Conservation (phyloP, 441 rosid species). For the Arabidopsis lyrata region DNA sequence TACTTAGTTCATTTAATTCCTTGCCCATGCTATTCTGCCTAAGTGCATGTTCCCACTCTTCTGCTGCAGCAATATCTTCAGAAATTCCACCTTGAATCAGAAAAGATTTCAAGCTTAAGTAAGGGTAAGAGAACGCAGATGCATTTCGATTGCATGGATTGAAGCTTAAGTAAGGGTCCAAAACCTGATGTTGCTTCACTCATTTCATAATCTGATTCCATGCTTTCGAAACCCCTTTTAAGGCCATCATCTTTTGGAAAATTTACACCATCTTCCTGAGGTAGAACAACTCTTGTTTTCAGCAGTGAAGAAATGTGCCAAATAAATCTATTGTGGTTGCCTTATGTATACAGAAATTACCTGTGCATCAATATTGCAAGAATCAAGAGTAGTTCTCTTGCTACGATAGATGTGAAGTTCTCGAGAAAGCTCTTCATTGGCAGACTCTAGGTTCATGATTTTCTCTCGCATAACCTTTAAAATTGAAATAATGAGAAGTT, state of each 20-base stretch:
- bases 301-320: constrained; percentile 25
- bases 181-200: constrained; percentile 61
- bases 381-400: constrained; percentile 55
- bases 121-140: constrained; percentile 10
- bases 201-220: constrained; percentile 67
- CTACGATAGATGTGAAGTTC: constrained; percentile 68
- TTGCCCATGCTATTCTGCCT: constrained; percentile 65
- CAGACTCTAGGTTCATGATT: constrained; percentile 64
- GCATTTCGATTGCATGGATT: no score
- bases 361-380: constrained; percentile 52
- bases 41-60: constrained; percentile 73
- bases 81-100: constrained; percentile 51
- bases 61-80: constrained; percentile 61
- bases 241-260: constrained; percentile 58
- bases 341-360: constrained; percentile 43
- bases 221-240: constrained; percentile 71
- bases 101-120: constrained; percentile 6
- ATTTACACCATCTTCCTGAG: constrained; percentile 53
- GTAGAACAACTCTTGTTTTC: constrained; percentile 31
- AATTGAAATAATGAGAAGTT: constrained; percentile 19
- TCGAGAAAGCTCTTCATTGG: constrained; percentile 64
- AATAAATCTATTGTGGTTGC: constrained; percentile 19
- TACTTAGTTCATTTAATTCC: constrained; percentile 68
- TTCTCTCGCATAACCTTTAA: constrained; percentile 63
- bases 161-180: constrained; percentile 22